Conservation (phyloP, 2,329 filamentous ascomycete species). For the Dactylonectria macrodidyma region DNA sequence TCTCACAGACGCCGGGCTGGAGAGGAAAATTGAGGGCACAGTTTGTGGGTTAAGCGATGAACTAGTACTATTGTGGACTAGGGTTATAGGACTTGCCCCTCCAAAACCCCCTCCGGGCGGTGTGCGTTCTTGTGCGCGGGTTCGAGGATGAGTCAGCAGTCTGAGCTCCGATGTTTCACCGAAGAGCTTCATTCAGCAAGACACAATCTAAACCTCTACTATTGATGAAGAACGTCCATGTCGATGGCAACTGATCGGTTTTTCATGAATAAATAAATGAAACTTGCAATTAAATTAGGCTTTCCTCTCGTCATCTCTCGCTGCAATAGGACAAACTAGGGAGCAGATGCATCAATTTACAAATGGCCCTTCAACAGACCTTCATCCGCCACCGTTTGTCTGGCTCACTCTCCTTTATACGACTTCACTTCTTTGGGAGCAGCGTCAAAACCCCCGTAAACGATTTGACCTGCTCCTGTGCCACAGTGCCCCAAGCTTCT, state of each 20-base stretch:
- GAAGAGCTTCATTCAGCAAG: neutral
- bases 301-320: neutral
- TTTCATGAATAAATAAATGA: neutral
- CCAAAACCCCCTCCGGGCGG: conserved; percentile 24
- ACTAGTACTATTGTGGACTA: conserved; percentile 48
- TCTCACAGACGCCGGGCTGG: conserved; percentile 52
- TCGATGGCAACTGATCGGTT: neutral
- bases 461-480: conserved; percentile 47
- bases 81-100: conserved; percentile 51
- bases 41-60: conserved; percentile 58
- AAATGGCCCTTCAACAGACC: neutral
- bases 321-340: neutral
- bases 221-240: neutral
- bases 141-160: conserved; percentile 45
- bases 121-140: conserved; percentile 1
- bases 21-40: conserved; percentile 52
- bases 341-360: neutral
- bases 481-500: conserved; percentile 52
- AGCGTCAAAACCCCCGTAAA: conserved; percentile 44
- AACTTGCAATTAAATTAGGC: neutral
- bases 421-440: conserved; percentile 30
- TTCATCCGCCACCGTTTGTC: neutral
- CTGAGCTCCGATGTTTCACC: conserved; percentile 7
- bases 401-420: neutral
- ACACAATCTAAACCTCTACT: neutral